phyloP scores from a whole-genome alignment of 257 asterid genomes.

The Capsicum rhomboideum region DNA sequence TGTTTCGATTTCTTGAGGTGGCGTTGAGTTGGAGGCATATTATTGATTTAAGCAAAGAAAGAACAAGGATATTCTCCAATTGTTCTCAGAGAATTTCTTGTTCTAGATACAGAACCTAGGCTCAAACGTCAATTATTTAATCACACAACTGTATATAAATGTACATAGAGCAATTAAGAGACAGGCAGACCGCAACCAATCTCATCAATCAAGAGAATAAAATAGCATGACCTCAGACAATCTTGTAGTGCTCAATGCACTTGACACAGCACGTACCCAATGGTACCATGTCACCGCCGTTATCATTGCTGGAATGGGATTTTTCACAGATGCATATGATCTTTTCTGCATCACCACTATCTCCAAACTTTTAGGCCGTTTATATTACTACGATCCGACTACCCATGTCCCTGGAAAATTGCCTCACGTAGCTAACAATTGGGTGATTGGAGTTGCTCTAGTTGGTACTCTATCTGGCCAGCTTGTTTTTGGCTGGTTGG shows the following conservation, averaged over 20 bases:
- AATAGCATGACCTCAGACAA: conserved; percentile 31
- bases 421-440: conserved; percentile 24
- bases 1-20: background rate
- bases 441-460: conserved; percentile 42
- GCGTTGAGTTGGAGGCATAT: background rate
- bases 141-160: background rate
- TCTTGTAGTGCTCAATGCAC: conserved; percentile 47
- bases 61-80: background rate
- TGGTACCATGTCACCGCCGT: conserved; percentile 59
- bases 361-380: conserved; percentile 38
- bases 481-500: conserved; percentile 41
- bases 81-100: background rate
- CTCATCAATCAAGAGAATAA: background rate
- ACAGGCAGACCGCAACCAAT: background rate
- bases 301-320: conserved; percentile 68
- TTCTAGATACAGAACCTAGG: background rate
- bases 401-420: conserved; percentile 16
- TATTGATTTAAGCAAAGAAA: background rate
- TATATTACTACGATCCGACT: conserved; percentile 31
- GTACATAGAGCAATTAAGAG: background rate
- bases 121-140: background rate
- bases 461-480: conserved; percentile 39
- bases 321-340: conserved; percentile 66
- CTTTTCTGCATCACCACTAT: conserved; percentile 42
- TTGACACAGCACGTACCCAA: conserved; percentile 56